Conservation (phyloP, 345 rosid genomes). For the Theobroma cacao region DNA sequence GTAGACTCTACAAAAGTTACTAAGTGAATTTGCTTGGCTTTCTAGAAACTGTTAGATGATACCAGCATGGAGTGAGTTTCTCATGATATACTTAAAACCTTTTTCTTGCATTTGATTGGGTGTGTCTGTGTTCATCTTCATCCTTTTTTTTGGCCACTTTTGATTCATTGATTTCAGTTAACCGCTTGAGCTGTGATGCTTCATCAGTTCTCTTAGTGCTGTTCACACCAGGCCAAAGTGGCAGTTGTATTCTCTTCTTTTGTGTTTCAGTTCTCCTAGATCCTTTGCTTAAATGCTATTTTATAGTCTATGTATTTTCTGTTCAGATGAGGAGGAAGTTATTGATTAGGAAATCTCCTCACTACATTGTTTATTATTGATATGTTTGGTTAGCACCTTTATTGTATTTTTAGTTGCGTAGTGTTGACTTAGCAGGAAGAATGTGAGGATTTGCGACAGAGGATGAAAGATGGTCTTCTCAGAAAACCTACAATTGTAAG, state of each 20-base stretch:
- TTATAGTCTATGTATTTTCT: not conserved
- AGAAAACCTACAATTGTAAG: slow-evolving; percentile 11
- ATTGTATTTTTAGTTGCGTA: not conserved
- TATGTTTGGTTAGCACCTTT: not conserved
- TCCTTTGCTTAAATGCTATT: not conserved
- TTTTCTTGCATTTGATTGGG: not conserved
- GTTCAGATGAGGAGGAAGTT: not conserved
- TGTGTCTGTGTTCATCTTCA: not conserved
- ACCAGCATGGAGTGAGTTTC: not conserved
- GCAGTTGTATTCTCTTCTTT: not conserved
- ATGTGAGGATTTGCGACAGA: slow-evolving; percentile 3
- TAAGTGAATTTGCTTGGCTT: not conserved
- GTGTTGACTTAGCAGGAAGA: slow-evolving; percentile 10
- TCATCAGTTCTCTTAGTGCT: not conserved
- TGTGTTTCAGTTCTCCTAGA: too few species aligned
- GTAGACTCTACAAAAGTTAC: not conserved
- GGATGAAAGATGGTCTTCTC: slow-evolving; percentile 13
- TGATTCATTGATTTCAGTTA: not conserved
- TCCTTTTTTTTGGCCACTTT: not conserved
- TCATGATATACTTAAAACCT: not conserved
- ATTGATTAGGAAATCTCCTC: not conserved
- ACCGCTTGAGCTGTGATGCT: not conserved
- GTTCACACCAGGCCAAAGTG: not conserved
- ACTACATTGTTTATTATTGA: not conserved
- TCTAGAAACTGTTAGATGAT: not conserved